Base-by-base conservation (phyloP, 1,139 yeast species). In the Zhuliangozyma parablackwelliae region DNA sequence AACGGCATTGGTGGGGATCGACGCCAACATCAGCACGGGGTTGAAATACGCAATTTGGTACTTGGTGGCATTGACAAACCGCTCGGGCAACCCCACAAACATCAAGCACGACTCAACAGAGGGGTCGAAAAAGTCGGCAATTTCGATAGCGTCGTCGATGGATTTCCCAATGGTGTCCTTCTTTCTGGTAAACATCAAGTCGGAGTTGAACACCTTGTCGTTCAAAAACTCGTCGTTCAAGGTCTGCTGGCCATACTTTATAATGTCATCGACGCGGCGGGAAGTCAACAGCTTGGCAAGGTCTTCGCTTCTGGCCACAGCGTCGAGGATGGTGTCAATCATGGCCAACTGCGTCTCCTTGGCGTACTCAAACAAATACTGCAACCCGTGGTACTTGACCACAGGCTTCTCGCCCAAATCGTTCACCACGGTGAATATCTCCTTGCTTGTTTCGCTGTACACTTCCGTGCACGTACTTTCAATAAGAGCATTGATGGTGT, bases 171-270 rank as follows among this genome's bases (percentile, higher is more conserved):
- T 62, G 6, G 74, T 59, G 50, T 92, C 96, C 32, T 74, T 75
- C 39, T 73, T 72, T 48, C 90, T 78, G 3, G 88, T 76, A 50
- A 89, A 92, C 98, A 92, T 92, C 34, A 84, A 72, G 21, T 80
- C 83, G 11, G 86, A 76, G 40, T 85, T 78, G 63, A 92, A 90
- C 9, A 74, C 75, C 45, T 83, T 82, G 43, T 80, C 81, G 34
- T 64, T 72, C 62, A 80, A 65, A 42, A 73, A 76, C 28, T 80
- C 84, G 28, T 77, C 78, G 5, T 82, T 80, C 45, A 82, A 56
- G 6, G 70, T 63, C 3, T 57, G 66, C 41, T 75, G 73, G 1
- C 96, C 97, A 28, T 82, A 50, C n/a, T 59, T 51, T 40, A 78
- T 78, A 42, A 92, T 81, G 31, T 75, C 71, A 7, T 72, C 72